Base-by-base conservation (phyloP, 2,329 filamentous ascomycete species). In the Lecanosticta acicola region DNA sequence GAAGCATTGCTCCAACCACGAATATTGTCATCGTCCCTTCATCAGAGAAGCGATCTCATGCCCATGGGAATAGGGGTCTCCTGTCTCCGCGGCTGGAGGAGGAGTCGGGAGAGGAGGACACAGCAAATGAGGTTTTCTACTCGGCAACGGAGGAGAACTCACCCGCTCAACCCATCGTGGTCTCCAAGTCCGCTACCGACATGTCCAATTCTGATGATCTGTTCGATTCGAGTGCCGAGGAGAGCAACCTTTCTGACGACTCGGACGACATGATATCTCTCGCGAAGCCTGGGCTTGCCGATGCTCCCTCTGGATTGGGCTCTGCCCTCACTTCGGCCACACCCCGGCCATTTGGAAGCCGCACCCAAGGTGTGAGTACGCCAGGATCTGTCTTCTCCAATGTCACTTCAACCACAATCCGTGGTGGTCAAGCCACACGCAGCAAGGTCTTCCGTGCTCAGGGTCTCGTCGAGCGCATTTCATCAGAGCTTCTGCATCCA, bases 211-310 rank as follows among this genome's bases (percentile, higher is more conserved):
- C 67, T 17, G 62, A 73, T n/a, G 71, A 72, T 34, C 67, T 81
- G 3, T 81, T 86, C 50, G 64, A 78, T 7, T 83, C 81, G 1
- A 80, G 76, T 9, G 69, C 71, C 3, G 81, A 85, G 45, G 82
- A 84, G n/a, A 83, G 78, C 50, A 87, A 91, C 56, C 73, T 91
- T 13, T 95, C 91, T 0, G 90, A 95, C 64, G 91, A 95, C 62
- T 93, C 87, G 0, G 90, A 96, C 54, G 89, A 95, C 50, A 87
- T 95, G 77, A 95, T 97, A 42, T 94, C 89, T 3, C 75, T 97
- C 24, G 83, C 85, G 54, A 83, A 85, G 1, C 91, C 91, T 1
- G 79, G 83, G 20, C 70, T 96, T 13, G 82, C 86, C 1, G 78
- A 87, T n/a, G 81, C 85, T 19, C 81, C 81, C 45, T 84, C 85